phyloP scores from a whole-genome alignment of 2,329 filamentous ascomycete species.

The Fusarium sp. region DNA sequence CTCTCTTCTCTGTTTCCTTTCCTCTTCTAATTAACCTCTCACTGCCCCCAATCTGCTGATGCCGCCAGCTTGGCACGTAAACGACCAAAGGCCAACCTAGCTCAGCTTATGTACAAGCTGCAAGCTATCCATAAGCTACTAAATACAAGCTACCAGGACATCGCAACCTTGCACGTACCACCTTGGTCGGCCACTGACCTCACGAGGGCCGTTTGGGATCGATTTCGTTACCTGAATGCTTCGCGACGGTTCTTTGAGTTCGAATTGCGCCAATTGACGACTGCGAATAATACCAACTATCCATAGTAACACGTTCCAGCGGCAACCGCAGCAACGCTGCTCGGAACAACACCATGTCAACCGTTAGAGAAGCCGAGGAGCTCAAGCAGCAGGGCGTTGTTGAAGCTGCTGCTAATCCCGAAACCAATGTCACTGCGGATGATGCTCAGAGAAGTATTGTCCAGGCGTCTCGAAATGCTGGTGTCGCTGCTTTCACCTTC shows the following conservation, averaged over 20 bases:
- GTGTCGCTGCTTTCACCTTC: slow-evolving; percentile 84
- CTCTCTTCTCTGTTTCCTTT: slow-evolving; percentile 23
- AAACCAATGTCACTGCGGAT: slow-evolving; percentile 74
- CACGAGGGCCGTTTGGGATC: slow-evolving; percentile 22
- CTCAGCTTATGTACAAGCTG: slow-evolving; percentile 22
- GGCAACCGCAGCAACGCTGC: slow-evolving; percentile 31
- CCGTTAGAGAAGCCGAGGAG: slow-evolving; percentile 62
- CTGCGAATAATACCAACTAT: slow-evolving; percentile 9
- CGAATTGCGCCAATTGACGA: slow-evolving; percentile 42
- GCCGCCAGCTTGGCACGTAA: slow-evolving; percentile 18
- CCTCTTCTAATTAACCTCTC: slow-evolving; percentile 15
- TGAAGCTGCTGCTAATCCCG: slow-evolving; percentile 79
- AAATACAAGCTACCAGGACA: slow-evolving; percentile 14
- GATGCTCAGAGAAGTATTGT: slow-evolving; percentile 80
- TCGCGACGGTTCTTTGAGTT: slow-evolving; percentile 26
- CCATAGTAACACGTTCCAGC: slow-evolving; percentile 23
- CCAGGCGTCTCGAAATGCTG: slow-evolving; percentile 81
- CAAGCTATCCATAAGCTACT: slow-evolving; percentile 1
- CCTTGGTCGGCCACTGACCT: slow-evolving; percentile 12
- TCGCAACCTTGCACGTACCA: slow-evolving; percentile 24
- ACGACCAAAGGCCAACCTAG: slow-evolving; percentile 13
- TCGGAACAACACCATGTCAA: slow-evolving; percentile 49
- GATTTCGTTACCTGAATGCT: slow-evolving; percentile 35
- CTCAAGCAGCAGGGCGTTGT: slow-evolving; percentile 84
- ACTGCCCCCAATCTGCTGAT: slow-evolving; percentile 27